These are phyloP conservation scores for Cucurbita pepo DNA, from an alignment of 306 rosid genomes.

Conservation along the genomic window DNA sequence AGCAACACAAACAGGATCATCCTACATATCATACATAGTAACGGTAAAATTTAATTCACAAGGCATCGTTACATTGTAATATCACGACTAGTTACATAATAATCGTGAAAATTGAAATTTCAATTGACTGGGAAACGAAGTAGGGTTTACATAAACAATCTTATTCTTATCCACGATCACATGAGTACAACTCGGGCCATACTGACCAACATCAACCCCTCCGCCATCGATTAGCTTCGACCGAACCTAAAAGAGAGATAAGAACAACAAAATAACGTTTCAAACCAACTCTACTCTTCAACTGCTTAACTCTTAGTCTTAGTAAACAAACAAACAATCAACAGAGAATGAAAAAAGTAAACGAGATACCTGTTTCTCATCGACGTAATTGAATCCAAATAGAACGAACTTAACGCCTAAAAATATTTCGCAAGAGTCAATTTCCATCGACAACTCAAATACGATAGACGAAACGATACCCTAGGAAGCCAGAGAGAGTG, in stretches of 20 bases:
- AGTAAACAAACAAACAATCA: not conserved
- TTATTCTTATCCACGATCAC: conserved; percentile 56
- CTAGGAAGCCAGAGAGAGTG: not conserved
- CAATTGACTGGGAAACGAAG: not conserved
- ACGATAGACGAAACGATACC: not conserved
- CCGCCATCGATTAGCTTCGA: conserved; percentile 58
- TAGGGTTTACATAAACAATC: conserved; percentile 31
- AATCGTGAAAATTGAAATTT: not conserved
- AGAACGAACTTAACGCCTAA: conserved; percentile 50
- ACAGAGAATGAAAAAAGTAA: not conserved
- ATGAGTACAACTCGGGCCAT: conserved; percentile 51
- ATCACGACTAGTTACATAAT: not conserved
- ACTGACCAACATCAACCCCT: conserved; percentile 53
- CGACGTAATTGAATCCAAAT: conserved; percentile 34
- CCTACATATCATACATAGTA: conserved; percentile 22
- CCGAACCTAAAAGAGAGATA: conserved; percentile 30
- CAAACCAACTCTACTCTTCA: not conserved
- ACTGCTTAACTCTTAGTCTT: not conserved
- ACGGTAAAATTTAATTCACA: not conserved
- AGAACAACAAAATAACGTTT: not conserved
- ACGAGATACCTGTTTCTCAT: conserved; percentile 35
- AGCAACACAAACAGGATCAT: conserved; percentile 57
- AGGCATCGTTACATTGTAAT: not conserved
- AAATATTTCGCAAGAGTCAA: conserved; percentile 27
- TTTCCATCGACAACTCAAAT: conserved; percentile 19